Base-by-base conservation (phyloP, 352 stramenopile genomes). In the Globisporangium yorkense region DNA sequence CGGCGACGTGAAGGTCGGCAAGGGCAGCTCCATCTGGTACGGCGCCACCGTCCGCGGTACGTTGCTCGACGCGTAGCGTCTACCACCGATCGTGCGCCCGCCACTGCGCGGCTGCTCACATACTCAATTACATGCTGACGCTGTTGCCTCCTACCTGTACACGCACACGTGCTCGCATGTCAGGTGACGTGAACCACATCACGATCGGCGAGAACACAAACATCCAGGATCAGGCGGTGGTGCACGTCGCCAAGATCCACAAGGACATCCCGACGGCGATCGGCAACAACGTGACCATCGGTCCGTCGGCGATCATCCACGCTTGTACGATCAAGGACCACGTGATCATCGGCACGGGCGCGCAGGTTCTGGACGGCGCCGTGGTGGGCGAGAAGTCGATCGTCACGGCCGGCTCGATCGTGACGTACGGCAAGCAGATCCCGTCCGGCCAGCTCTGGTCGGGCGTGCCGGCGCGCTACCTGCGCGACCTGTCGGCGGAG, bases 181-280 rank as follows among this genome's bases (percentile, higher is more conserved):
- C 41, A 82, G 80, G 86, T 47, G 91, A 97, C 69, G 82, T 97
- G 55, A 96, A 97, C 74, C 63, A 84, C 70, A 96, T 98, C 57
- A 91, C 77, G 7, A 98, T 99, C 71, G 96, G 95, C 40, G 81
- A 94, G 43, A 89, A 97, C 76, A 95, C 87, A 69, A 96, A 90
- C 71, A 94, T 98, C 55, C 87, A 96, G 65, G 92, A 98, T 70
- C 81, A 94, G 67, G 91, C 86, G 5, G 84, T 98, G n/a, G 75
- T 98, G 51, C 90, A 97, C 65, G 91, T 96, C 65, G 85, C 93
- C 61, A 98, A 98, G 73, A 94, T 97, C 65, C 80, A 89, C 65
- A 79, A 89, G 57, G 84, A 97, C 65, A 87, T 94, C 57, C 87
- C 88, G 40, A 96, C 89, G 40, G 86, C 84, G 54, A 96, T 97